Percentiles rank a stretch among this genome's conserved stretches.
These are phyloP conservation scores for Euphrasia arctica DNA, from an alignment of 305 asterid genomes.

Conservation along the genomic window DNA sequence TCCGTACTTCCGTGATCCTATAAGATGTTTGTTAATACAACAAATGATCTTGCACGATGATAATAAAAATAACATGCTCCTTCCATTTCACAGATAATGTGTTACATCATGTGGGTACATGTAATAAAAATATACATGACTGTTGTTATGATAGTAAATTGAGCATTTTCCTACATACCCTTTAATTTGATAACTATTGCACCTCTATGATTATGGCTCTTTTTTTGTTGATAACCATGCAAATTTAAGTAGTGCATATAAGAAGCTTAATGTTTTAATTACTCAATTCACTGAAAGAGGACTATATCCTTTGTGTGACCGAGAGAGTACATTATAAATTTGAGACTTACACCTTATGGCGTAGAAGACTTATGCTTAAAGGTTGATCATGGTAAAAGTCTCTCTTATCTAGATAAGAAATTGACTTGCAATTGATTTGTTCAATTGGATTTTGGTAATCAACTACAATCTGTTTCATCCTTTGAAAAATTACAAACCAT, in stretches of 20 bases:
- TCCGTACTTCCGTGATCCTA: not conserved
- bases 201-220: not conserved
- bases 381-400: not conserved
- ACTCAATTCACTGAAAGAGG: not conserved
- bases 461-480: conserved; percentile 10
- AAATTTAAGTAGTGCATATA: not conserved
- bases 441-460: conserved; percentile 40
- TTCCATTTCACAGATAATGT: too few relatives aligned
- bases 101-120: too few relatives aligned
- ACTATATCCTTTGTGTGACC: not conserved
- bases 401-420: not conserved
- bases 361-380: not conserved
- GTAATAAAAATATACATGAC: not conserved
- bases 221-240: not conserved
- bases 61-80: not conserved
- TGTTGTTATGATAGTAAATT: too few relatives aligned
- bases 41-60: not conserved
- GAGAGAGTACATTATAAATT: not conserved
- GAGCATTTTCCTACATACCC: not conserved
- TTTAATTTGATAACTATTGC: not conserved
- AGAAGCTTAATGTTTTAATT: not conserved
- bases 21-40: not conserved
- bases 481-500: not conserved
- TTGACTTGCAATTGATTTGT: not conserved
- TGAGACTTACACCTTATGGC: not conserved